Base-by-base conservation (phyloP, 257 asterid species). In the Linderniella brevidens region DNA sequence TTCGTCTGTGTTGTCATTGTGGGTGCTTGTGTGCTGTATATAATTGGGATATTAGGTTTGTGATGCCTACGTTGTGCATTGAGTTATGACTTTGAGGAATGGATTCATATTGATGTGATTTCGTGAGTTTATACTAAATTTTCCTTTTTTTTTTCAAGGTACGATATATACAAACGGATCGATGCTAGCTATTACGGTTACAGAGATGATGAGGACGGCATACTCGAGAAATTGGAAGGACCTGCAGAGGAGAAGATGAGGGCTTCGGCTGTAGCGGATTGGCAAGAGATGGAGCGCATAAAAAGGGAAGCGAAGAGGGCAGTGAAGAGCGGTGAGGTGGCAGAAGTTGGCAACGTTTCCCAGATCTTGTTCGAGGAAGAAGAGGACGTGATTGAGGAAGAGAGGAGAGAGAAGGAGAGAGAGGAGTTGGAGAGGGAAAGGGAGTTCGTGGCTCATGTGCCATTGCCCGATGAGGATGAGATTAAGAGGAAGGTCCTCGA, bases 121-220 rank as follows among this genome's bases (percentile, higher is more conserved):
- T 4, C 4, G 4, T 32, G 17, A 11, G 25, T 5, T 46, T 16
- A 10, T 17, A 19, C 51, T 4, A 32, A 4, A 5, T 5, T 4
- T 4, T 8, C 12, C 5, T 8, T 8, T 10, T 16, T 5, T 50
- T 51, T 43, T 54, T 68, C 59, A 49, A 87, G 97, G 84, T 87
- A 87, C 62, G 97, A 87, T 68, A 87, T 87, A 52, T 87, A 87
- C 65, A 87, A 65, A 65, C 74, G 97, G 68, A 87, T 87, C 19
- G 97, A 80, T 58, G 93, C 97, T 4, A 87, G 95, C 62, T 87
- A 87, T 65, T 88, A 83, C 15, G 97, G 97, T 29, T 83, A 83
- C 59, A 68, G 97, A 53, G 97, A 88, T 65, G 97, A 88, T 15
- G 97, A 88, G 74, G 95, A 83, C 59, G 97, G 95, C 37, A 72